A percentile compares a stretch with the other conserved stretches of the same genome.
Conservation (phyloP, 805 yeast species). For the Ogataea pini region DNA sequence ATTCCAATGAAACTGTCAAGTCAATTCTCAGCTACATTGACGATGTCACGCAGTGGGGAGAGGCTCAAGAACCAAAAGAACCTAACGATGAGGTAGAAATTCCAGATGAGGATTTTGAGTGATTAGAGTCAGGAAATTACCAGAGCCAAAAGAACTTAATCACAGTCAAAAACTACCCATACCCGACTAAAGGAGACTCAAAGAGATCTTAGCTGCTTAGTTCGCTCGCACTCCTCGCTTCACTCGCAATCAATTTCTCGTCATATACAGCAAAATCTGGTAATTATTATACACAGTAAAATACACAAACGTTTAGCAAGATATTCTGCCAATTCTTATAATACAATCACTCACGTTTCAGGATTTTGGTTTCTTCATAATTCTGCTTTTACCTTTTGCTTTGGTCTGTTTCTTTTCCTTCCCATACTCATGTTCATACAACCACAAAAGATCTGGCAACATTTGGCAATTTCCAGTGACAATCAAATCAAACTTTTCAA, state of each 20-base stretch:
- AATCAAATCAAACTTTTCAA: conserved; percentile 56
- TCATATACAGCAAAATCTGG: not conserved
- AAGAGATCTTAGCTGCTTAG: not conserved
- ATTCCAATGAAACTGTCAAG: conserved; percentile 71
- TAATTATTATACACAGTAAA: not conserved
- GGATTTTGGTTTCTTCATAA: too few relatives aligned
- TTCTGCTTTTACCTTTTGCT: not conserved
- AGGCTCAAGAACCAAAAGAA: conserved; percentile 94
- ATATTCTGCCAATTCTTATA: too few relatives aligned
- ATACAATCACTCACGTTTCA: too few relatives aligned
- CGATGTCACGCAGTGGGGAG: conserved; percentile 98
- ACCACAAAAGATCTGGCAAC: conserved; percentile 39
- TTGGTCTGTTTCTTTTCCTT: conserved; percentile 6
- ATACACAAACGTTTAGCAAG: not conserved
- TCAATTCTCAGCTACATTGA: conserved; percentile 90
- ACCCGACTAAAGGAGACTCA: too few relatives aligned
- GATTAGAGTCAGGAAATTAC: too few relatives aligned
- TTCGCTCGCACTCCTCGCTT: not conserved
- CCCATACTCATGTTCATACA: conserved; percentile 25
- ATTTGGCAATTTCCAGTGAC: conserved; percentile 68
- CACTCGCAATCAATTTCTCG: not conserved
- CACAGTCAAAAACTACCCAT: too few relatives aligned
- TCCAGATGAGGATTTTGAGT: conserved; percentile 51
- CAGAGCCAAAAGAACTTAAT: too few relatives aligned
- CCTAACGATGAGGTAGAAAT: conserved; percentile 75